These are phyloP conservation scores for Aureobasidium sp. DNA, from an alignment of 2,329 filamentous ascomycete species.

Conservation along the genomic window DNA sequence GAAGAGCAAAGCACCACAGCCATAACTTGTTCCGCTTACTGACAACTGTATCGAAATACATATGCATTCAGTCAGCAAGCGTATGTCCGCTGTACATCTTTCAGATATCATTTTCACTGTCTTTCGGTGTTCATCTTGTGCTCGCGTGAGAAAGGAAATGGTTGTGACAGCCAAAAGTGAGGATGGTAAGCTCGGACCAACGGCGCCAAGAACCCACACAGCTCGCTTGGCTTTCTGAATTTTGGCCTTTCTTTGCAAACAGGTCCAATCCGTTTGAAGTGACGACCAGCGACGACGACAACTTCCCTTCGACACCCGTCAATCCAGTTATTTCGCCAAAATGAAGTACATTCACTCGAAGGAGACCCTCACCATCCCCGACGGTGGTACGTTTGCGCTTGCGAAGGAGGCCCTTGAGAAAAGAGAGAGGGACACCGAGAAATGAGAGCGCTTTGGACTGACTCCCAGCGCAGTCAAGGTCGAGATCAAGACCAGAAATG, in stretches of 20 bases:
- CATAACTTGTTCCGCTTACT: not conserved
- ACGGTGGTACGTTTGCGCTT: conserved; percentile 66
- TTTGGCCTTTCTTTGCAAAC: not conserved
- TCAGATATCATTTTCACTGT: not conserved
- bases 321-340: conserved; percentile 45
- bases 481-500: conserved; percentile 89
- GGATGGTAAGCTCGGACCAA: not conserved
- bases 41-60: not conserved
- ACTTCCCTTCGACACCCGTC: conserved; percentile 12
- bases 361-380: conserved; percentile 90
- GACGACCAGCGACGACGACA: conserved; percentile 12
- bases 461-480: conserved; percentile 68
- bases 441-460: conserved; percentile 16
- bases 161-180: not conserved
- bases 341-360: conserved; percentile 99
- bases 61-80: not conserved
- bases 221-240: conserved; percentile 2
- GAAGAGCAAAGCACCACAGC: not conserved
- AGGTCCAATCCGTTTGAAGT: not conserved
- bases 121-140: not conserved
- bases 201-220: not conserved
- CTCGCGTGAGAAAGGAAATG: not conserved
- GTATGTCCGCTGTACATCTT: not conserved
- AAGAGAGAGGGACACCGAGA: not conserved
- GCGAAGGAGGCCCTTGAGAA: conserved; percentile 12